Percentiles rank a stretch among this genome's conserved stretches.
These are phyloP conservation scores for Lactifluus rugatus DNA, from an alignment of 768 basidiomycete genomes.

Conservation along the genomic window DNA sequence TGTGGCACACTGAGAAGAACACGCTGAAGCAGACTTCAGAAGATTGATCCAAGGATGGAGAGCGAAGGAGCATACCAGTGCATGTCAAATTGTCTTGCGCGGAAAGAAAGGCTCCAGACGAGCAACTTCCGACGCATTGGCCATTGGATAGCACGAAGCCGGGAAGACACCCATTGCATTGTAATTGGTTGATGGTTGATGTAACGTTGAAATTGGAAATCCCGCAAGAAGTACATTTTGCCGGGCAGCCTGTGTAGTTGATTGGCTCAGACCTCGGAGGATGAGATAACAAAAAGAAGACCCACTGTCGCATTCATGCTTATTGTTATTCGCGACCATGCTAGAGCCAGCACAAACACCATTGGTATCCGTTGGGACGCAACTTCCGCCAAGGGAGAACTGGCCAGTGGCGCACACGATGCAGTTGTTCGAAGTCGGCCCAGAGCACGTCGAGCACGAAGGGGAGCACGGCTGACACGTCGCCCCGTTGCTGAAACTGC, in stretches of 20 bases:
- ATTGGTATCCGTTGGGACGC: slow-evolving; percentile 52
- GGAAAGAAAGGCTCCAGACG: slow-evolving; percentile 61
- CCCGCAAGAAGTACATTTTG: slow-evolving; percentile 70
- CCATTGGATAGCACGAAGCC: slow-evolving; percentile 67
- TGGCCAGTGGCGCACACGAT: slow-evolving; percentile 53
- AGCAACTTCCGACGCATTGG: slow-evolving; percentile 60
- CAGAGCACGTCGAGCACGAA: slow-evolving; percentile 62
- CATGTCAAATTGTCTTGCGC: slow-evolving; percentile 68
- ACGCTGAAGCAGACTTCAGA: slow-evolving; percentile 34
- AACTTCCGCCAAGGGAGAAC: slow-evolving; percentile 57
- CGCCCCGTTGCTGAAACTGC: slow-evolving; percentile 50
- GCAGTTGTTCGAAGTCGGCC: slow-evolving; percentile 60
- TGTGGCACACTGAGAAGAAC: slow-evolving; percentile 62
- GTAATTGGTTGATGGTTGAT: slow-evolving; percentile 53
- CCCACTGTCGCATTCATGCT: slow-evolving; percentile 77
- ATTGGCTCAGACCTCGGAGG: slow-evolving; percentile 1
- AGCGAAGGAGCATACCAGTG: slow-evolving; percentile 40
- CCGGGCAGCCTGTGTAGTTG: slow-evolving; percentile 54
- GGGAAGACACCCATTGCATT: slow-evolving; percentile 72
- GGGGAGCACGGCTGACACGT: slow-evolving; percentile 52
- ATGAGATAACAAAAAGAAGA: slow-evolving; percentile 13
- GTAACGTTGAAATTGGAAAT: slow-evolving; percentile 62
- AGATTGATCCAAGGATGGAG: not conserved
- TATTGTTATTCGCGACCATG: slow-evolving; percentile 71
- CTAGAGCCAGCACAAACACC: slow-evolving; percentile 68